Percentiles rank a stretch among this genome's conserved stretches.
Conservation (phyloP, 306 rosid species). For the Nissolia schottii region DNA sequence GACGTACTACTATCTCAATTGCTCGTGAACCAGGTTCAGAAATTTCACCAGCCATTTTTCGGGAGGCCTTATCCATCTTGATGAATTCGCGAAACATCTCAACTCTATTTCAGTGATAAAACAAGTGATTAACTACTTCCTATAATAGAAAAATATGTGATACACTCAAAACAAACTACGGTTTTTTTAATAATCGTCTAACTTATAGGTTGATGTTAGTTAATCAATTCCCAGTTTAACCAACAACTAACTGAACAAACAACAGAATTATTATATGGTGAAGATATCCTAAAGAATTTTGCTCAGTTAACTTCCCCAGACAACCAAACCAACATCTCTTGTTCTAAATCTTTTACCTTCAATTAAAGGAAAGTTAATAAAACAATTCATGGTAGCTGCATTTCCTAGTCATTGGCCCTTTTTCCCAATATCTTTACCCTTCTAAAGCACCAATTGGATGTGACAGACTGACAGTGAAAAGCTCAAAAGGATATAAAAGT, state of each 20-base stretch:
- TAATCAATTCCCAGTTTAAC: background rate
- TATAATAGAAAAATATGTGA: background rate
- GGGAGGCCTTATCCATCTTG: slow-evolving; percentile 87
- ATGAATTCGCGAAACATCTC: slow-evolving; percentile 95
- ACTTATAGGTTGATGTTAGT: background rate
- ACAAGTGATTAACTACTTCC: slow-evolving; percentile 23
- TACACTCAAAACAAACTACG: background rate
- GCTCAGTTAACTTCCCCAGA: background rate
- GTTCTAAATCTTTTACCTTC: background rate
- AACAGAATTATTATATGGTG: background rate
- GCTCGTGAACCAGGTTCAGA: slow-evolving; percentile 80
- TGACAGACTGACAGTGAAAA: background rate
- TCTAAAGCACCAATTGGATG: slow-evolving; percentile 6
- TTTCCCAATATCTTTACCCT: background rate
- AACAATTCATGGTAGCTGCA: slow-evolving; percentile 4
- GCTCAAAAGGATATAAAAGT: slow-evolving; percentile 5
- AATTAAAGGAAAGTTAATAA: background rate
- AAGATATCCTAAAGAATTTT: background rate
- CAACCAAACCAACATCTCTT: slow-evolving; percentile 2
- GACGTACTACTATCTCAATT: slow-evolving; percentile 69
- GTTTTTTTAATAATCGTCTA: background rate
- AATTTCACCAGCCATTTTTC: slow-evolving; percentile 96
- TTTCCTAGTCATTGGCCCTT: slow-evolving; percentile 8
- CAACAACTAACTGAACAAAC: background rate
- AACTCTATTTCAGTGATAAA: slow-evolving; percentile 56